Evolutionary conservation across 768 basidiomycete genomes (phyloP).

Genomic region (Russula dissimulans): DNA sequence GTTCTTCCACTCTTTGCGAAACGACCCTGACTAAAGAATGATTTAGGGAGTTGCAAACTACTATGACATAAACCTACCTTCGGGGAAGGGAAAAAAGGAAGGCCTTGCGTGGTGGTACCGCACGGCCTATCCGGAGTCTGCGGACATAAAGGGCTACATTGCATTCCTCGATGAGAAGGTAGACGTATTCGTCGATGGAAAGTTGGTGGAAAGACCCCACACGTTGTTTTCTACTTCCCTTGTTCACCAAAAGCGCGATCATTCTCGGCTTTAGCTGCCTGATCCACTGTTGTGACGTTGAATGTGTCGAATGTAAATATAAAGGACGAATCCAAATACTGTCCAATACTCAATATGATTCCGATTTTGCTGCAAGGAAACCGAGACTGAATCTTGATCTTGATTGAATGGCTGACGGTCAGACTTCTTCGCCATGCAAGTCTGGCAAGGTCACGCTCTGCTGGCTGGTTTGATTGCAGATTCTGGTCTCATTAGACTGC

Average conservation of each 20-base stretch:
- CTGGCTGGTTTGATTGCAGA: neutral
- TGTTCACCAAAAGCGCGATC: neutral
- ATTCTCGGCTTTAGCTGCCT: neutral
- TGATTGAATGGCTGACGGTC: no score
- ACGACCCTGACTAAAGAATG: neutral
- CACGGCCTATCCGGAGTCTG: slow-evolving; percentile 41
- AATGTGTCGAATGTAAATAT: neutral
- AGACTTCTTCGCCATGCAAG: no score
- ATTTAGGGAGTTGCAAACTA: slow-evolving; percentile 51
- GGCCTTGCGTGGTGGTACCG: slow-evolving; percentile 61
- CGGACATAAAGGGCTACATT: slow-evolving; percentile 40
- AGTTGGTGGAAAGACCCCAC: slow-evolving; percentile 33
- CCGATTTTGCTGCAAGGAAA: no score
- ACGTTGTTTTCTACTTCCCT: neutral
- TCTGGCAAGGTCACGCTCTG: neutral
- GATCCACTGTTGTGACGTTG: neutral
- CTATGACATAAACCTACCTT: slow-evolving; percentile 40
- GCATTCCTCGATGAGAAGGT: slow-evolving; percentile 63
- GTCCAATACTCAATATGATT: no score
- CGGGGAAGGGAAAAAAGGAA: slow-evolving; percentile 37
- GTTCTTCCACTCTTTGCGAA: neutral
- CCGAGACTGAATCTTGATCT: no score
- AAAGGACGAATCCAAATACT: neutral
- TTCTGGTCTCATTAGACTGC: neutral
- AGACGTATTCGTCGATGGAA: slow-evolving; percentile 53